Conservation (phyloP, 805 yeast genomes). For the Spathaspora sp. region DNA sequence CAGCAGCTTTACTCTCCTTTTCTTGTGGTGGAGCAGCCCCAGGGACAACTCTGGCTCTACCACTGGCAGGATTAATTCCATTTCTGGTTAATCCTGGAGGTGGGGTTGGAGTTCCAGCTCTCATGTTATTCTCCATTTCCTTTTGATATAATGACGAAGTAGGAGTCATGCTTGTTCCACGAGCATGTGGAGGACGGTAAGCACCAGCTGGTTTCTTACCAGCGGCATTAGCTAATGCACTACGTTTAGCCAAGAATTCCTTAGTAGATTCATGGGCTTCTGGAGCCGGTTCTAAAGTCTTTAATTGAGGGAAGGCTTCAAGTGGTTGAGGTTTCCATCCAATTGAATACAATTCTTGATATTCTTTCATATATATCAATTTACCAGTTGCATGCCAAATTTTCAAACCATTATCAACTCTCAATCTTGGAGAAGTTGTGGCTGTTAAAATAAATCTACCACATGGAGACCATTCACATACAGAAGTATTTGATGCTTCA, state of each 20-base stretch:
- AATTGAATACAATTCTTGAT: constrained; percentile 73
- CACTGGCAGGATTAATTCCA: constrained; percentile 21
- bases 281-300: constrained; percentile 50
- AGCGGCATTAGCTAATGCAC: constrained; percentile 27
- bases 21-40: constrained; percentile 48
- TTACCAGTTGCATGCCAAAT: constrained; percentile 91
- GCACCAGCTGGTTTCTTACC: constrained; percentile 76
- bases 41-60: constrained; percentile 45
- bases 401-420: constrained; percentile 94
- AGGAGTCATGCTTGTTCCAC: constrained; percentile 39
- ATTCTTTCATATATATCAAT: constrained; percentile 73
- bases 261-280: constrained; percentile 69
- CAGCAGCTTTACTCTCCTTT: constrained; percentile 59
- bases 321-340: constrained; percentile 77
- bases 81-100: constrained; percentile 8
- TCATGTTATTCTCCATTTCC: constrained; percentile 32
- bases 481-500: constrained; percentile 93
- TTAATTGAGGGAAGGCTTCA: constrained; percentile 52
- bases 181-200: constrained; percentile 95
- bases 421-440: constrained; percentile 91
- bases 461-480: constrained; percentile 97
- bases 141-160: constrained; percentile 56
- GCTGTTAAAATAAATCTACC: constrained; percentile 92
- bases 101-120: constrained; percentile 19
- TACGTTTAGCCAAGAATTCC: constrained; percentile 46